Conservation (phyloP, 345 rosid species). For the Chamaenerion angustifolium region DNA sequence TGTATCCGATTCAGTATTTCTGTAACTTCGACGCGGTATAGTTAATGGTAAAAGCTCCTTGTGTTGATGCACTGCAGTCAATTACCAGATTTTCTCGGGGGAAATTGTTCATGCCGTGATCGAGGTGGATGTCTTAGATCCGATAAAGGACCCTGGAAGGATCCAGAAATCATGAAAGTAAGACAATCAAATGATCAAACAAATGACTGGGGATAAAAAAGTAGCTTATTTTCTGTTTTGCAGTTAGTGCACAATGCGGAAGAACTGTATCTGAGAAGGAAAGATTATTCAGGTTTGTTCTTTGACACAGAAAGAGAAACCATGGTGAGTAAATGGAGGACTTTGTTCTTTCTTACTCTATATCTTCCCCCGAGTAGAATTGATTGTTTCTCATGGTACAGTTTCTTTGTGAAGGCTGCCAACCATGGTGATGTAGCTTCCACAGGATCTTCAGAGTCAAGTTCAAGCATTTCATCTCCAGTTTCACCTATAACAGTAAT, state of each 20-base stretch:
- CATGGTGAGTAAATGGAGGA: constrained; percentile 28
- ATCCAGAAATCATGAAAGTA: constrained; percentile 78
- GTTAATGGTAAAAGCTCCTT: background rate
- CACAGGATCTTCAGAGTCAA: constrained; percentile 1
- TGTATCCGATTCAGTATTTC: constrained; percentile 2
- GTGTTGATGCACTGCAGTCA: constrained; percentile 40
- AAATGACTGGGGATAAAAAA: too few relatives aligned
- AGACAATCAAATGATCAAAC: constrained; percentile 5
- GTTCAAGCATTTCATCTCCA: background rate
- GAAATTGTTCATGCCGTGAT: constrained; percentile 61
- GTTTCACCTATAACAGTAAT: background rate
- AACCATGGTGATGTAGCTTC: constrained; percentile 1
- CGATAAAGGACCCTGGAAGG: constrained; percentile 90
- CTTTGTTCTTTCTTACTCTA: constrained; percentile 4
- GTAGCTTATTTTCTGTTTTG: constrained; percentile 1
- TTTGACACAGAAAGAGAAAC: constrained; percentile 42
- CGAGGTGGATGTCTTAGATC: constrained; percentile 79
- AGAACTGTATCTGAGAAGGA: constrained; percentile 36
- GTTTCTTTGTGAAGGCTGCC: constrained; percentile 2
- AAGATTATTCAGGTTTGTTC: constrained; percentile 22
- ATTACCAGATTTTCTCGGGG: constrained; percentile 94
- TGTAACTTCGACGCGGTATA: constrained; percentile 1
- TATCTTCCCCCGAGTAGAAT: background rate
- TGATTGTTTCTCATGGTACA: background rate
- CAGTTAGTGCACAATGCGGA: constrained; percentile 60